Evolutionary conservation across 495 filamentous ascomycete genomes (phyloP).

Genomic region (Aspergillus sclerotiicarbonarius): DNA sequence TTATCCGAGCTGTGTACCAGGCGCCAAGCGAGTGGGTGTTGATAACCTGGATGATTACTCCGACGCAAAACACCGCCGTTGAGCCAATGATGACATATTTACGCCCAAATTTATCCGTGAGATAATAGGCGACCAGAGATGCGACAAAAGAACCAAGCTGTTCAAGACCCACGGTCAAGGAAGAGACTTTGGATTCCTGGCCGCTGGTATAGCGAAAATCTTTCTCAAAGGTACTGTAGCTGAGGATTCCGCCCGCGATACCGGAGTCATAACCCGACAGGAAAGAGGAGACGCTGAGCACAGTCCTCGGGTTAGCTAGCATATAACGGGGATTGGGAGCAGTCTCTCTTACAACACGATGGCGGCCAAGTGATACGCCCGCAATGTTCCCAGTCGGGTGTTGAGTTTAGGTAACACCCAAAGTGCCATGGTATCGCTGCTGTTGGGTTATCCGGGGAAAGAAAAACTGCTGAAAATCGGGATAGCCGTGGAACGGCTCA

Average conservation of each 20-base stretch:
- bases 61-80: conserved; percentile 40
- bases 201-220: conserved; percentile 29
- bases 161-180: not conserved
- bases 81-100: conserved; percentile 40
- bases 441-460: not conserved
- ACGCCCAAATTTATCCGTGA: conserved; percentile 36
- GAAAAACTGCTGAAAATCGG: not conserved
- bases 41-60: conserved; percentile 42
- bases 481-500: not conserved
- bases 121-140: conserved; percentile 20
- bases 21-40: conserved; percentile 43
- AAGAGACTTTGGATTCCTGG: conserved; percentile 29
- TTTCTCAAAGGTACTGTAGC: conserved; percentile 32
- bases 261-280: conserved; percentile 39
- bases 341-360: not conserved
- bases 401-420: not conserved
- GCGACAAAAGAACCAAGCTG: conserved; percentile 19
- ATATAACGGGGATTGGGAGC: not conserved
- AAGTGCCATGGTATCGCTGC: not conserved
- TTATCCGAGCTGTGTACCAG: conserved; percentile 48
- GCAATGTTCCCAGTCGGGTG: not conserved
- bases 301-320: not conserved
- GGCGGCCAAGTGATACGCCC: not conserved
- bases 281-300: conserved; percentile 21
- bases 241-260: conserved; percentile 37